Evolutionary conservation across 2,329 filamentous ascomycete species (phyloP).

Genomic region (Dactylellina cionopaga): DNA sequence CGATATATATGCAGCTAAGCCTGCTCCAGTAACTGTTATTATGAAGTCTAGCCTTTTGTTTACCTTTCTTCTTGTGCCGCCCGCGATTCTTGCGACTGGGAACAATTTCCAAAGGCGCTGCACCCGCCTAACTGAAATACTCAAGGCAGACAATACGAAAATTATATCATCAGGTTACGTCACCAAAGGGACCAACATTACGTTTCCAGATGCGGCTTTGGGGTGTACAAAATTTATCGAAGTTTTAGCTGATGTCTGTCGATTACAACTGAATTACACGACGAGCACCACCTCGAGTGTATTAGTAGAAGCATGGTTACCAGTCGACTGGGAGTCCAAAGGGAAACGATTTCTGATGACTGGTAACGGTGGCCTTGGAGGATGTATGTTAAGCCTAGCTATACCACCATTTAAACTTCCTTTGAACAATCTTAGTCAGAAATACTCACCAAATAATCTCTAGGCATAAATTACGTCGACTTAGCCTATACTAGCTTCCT

Average conservation of each 20-base stretch:
- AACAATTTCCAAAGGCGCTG: not conserved
- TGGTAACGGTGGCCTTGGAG: too few relatives aligned
- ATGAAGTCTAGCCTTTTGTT: too few relatives aligned
- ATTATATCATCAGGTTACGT: constrained; percentile 5
- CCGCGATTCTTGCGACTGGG: not conserved
- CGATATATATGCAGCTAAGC: too few relatives aligned
- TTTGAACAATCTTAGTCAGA: too few relatives aligned
- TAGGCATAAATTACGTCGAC: constrained; percentile 20
- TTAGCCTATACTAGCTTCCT: constrained; percentile 12
- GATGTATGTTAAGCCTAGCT: not conserved
- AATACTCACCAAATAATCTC: not conserved
- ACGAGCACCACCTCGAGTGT: constrained; percentile 34
- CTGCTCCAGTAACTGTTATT: too few relatives aligned
- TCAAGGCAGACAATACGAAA: constrained; percentile 1
- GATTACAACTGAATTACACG: constrained; percentile 9
- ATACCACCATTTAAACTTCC: too few relatives aligned
- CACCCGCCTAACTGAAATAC: not conserved
- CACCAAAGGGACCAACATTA: constrained; percentile 3
- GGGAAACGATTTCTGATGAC: constrained; percentile 32
- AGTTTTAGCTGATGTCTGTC: constrained; percentile 18
- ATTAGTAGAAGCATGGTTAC: constrained; percentile 33
- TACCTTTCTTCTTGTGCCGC: too few relatives aligned
- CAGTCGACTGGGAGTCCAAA: constrained; percentile 19
- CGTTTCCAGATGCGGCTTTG: constrained; percentile 4
- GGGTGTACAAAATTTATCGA: constrained; percentile 2